Evolutionary conservation across 2,329 filamentous ascomycete genomes (phyloP).

Genomic region (Arthrobotrys conoides): DNA sequence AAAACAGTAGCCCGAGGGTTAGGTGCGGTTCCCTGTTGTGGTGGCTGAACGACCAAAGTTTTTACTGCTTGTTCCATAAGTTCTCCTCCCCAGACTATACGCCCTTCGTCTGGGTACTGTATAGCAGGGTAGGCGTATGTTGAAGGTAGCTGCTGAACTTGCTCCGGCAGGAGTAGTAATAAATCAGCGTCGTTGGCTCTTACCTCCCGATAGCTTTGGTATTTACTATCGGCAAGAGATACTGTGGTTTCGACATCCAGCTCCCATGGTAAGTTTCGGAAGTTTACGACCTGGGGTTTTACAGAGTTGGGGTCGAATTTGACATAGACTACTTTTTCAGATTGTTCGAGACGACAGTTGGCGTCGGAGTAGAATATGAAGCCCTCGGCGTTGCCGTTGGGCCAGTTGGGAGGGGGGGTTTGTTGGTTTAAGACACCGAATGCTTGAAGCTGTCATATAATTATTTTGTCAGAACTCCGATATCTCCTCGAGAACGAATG

Average conservation of each 20-base stretch:
- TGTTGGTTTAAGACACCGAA: constrained; percentile 46
- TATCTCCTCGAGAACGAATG: not conserved
- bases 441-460: constrained; percentile 30
- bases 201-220: constrained; percentile 33
- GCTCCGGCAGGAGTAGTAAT: not conserved
- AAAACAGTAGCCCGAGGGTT: constrained; percentile 10
- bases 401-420: not conserved
- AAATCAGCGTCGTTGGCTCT: constrained; percentile 12
- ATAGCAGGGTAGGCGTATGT: constrained; percentile 33
- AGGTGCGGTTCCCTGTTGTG: not conserved
- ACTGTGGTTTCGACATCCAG: not conserved
- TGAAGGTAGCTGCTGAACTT: not conserved
- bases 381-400: constrained; percentile 21
- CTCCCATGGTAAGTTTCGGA: constrained; percentile 27
- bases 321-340: constrained; percentile 28
- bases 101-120: not conserved
- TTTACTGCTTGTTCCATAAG: not conserved
- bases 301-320: constrained; percentile 19
- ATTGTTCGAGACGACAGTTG: constrained; percentile 6
- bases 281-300: constrained; percentile 24
- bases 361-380: constrained; percentile 46
- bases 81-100: constrained; percentile 18
- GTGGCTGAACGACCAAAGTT: constrained; percentile 1
- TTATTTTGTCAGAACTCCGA: not conserved
- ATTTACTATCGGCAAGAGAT: constrained; percentile 24